Evolutionary conservation across 2,329 filamentous ascomycete species (phyloP).

Genomic region (Lachnellula hyalina): DNA sequence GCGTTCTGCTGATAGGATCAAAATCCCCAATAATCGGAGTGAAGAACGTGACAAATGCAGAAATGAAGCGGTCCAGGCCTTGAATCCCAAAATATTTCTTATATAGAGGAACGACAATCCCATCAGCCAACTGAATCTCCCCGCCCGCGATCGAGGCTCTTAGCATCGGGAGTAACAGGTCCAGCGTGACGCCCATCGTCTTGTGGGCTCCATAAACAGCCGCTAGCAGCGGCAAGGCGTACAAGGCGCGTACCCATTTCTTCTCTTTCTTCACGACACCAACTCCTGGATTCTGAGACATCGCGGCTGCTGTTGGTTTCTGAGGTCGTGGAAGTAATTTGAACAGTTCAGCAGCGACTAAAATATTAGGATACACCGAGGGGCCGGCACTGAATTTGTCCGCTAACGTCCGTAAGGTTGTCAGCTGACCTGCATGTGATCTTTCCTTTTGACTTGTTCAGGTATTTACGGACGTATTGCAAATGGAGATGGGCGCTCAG

Average conservation of each 20-base stretch:
- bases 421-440: constrained; percentile 17
- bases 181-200: constrained; percentile 12
- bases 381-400: too few species aligned
- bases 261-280: constrained; percentile 27
- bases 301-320: constrained; percentile 19
- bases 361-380: constrained; percentile 9
- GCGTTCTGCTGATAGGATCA: constrained; percentile 16
- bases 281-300: constrained; percentile 28
- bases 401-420: constrained; percentile 18
- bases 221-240: constrained; percentile 21
- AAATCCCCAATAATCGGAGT: constrained; percentile 16
- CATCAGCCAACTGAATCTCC: background rate
- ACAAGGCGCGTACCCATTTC: constrained; percentile 17
- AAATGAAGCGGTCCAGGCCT: constrained; percentile 17
- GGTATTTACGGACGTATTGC: background rate
- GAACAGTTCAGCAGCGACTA: constrained; percentile 24
- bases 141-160: background rate
- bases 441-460: constrained; percentile 11
- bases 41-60: constrained; percentile 19
- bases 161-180: constrained; percentile 1
- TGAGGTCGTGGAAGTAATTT: constrained; percentile 29
- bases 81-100: constrained; percentile 15
- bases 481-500: constrained; percentile 12
- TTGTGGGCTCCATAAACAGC: constrained; percentile 12
- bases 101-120: constrained; percentile 4